phyloP scores from a whole-genome alignment of 2,329 filamentous ascomycete genomes.

The Xylaria hypoxylon region DNA sequence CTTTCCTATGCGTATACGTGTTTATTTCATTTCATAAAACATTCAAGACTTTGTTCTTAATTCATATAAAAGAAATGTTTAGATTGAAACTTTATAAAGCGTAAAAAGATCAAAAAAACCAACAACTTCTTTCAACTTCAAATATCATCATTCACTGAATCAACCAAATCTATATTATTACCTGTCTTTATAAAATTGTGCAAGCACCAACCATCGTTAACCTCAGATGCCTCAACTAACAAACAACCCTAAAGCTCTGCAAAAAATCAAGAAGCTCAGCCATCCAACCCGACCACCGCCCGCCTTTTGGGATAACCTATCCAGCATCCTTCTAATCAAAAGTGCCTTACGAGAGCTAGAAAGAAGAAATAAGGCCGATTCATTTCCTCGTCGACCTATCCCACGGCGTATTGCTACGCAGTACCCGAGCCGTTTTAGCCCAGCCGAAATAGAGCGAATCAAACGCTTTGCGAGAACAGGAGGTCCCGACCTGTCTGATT shows the following conservation, averaged over 20 bases:
- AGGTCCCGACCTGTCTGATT: conserved; percentile 52
- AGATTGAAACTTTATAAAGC: too few relatives aligned
- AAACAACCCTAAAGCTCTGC: conserved; percentile 19
- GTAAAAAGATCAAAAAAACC: too few relatives aligned
- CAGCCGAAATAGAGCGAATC: conserved; percentile 27
- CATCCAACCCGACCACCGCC: conserved; percentile 38
- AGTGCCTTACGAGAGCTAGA: conserved; percentile 46
- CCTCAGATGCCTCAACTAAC: conserved; percentile 4
- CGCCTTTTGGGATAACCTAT: conserved; percentile 48
- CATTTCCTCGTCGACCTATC: conserved; percentile 39
- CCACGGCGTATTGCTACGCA: conserved; percentile 31
- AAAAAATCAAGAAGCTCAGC: not conserved
- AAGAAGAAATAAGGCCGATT: conserved; percentile 15
- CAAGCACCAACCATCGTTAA: not conserved
- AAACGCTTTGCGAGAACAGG: conserved; percentile 49
- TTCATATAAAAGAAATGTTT: too few relatives aligned
- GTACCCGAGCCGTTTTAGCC: conserved; percentile 14
- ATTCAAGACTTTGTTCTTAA: too few relatives aligned
- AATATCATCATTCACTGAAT: conserved; percentile 13
- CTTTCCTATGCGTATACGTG: too few relatives aligned
- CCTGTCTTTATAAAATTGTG: too few relatives aligned
- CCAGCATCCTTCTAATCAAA: conserved; percentile 45
- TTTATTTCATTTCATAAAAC: too few relatives aligned
- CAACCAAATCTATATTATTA: conserved; percentile 8
- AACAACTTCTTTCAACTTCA: conserved; percentile 13